phyloP scores from a whole-genome alignment of 805 yeast genomes.

The Ogataea glucozyma region DNA sequence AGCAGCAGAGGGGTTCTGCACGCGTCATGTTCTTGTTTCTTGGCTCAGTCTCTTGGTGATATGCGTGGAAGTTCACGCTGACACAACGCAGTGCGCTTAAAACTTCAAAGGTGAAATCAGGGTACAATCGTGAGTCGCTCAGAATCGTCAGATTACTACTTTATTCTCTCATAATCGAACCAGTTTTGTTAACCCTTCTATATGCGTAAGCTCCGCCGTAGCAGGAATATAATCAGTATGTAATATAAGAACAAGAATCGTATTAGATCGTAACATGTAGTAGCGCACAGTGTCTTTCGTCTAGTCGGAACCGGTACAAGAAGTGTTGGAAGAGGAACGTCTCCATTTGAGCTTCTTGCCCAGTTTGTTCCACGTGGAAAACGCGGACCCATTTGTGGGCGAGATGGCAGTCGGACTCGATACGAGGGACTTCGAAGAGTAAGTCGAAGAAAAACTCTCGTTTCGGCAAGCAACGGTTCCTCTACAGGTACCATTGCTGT shows the following conservation, averaged over 20 bases:
- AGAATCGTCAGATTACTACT: no score
- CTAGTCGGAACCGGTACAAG: slow-evolving; percentile 15
- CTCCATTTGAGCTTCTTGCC: slow-evolving; percentile 35
- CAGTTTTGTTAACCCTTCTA: background rate
- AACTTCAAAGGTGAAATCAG: no score
- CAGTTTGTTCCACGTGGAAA: slow-evolving; percentile 27
- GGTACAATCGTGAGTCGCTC: no score
- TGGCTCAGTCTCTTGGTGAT: no score
- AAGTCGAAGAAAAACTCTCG: slow-evolving; percentile 13
- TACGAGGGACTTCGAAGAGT: slow-evolving; percentile 7
- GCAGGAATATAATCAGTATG: background rate
- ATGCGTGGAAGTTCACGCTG: no score
- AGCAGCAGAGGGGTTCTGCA: no score
- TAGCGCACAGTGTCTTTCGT: slow-evolving; percentile 2
- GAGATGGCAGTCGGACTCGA: background rate
- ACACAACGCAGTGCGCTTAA: no score
- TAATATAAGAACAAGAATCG: background rate
- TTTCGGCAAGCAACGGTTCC: slow-evolving; percentile 10
- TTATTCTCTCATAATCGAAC: background rate
- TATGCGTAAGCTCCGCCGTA: background rate
- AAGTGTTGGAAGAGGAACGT: slow-evolving; percentile 31
- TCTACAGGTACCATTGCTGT: no score
- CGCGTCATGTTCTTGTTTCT: no score
- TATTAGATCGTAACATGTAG: slow-evolving; percentile 3
- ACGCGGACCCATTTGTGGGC: background rate